A percentile compares a stretch with the other conserved stretches of the same genome.
These are phyloP conservation scores for Kwoniella dejecticola DNA, from an alignment of 768 basidiomycete species.

Conservation along the genomic window DNA sequence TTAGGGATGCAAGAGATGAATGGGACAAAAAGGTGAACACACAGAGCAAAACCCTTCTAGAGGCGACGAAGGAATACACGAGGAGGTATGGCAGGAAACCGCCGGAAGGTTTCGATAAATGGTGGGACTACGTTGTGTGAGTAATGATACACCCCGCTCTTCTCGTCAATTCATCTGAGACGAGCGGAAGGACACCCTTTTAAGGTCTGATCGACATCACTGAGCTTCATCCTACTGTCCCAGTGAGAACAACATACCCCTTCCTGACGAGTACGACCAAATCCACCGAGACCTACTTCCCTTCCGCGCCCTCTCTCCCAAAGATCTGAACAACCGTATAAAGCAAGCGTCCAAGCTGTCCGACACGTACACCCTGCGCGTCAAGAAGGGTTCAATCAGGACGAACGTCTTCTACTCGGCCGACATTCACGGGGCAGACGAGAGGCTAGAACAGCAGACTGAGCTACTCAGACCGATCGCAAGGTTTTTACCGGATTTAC, in stretches of 20 bases:
- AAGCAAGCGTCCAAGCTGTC: constrained; percentile 8
- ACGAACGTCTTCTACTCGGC: constrained; percentile 13
- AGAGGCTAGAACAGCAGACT: constrained; percentile 22
- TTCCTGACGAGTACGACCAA: constrained; percentile 41
- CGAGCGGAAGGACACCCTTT: too few species aligned
- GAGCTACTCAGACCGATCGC: constrained; percentile 30
- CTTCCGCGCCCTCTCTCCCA: constrained; percentile 27
- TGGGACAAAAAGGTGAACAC: constrained; percentile 53
- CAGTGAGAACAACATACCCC: constrained; percentile 28
- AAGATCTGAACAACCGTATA: constrained; percentile 18
- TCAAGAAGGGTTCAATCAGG: constrained; percentile 23
- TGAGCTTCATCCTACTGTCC: too few species aligned
- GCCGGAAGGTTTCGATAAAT: constrained; percentile 60
- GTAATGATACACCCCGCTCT: too few species aligned
- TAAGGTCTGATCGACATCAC: too few species aligned
- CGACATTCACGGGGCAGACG: constrained; percentile 15
- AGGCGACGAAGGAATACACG: constrained; percentile 58
- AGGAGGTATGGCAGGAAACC: constrained; percentile 52
- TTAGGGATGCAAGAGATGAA: constrained; percentile 36
- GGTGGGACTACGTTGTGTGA: constrained; percentile 53
- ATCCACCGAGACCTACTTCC: constrained; percentile 28
- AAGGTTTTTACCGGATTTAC: constrained; percentile 22
- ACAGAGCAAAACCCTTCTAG: constrained; percentile 56
- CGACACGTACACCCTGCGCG: constrained; percentile 26
- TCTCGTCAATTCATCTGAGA: too few species aligned